Evolutionary conservation across 208 protist genomes (phyloP).

Genomic region (Trypanosoma conorhini): DNA sequence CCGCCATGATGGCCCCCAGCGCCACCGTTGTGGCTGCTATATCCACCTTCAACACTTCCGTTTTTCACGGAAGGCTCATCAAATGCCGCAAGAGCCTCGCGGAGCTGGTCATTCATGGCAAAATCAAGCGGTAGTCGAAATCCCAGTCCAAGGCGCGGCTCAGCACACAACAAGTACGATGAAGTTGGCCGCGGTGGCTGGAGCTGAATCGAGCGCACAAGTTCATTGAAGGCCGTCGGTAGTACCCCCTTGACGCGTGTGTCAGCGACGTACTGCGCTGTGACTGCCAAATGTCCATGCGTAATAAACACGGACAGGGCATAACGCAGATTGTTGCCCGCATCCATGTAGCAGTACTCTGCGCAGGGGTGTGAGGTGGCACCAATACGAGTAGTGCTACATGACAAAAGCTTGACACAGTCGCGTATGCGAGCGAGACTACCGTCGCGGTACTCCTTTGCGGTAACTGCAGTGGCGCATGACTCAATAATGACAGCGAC

Average conservation of each 20-base stretch:
- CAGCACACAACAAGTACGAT: slow-evolving; percentile 81
- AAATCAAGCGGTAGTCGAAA: slow-evolving; percentile 82
- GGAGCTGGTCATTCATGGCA: slow-evolving; percentile 43
- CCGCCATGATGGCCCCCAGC: background rate
- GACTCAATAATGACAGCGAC: slow-evolving; percentile 77
- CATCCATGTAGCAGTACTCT: slow-evolving; percentile 86
- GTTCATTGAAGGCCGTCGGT: slow-evolving; percentile 74
- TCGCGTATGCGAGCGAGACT: slow-evolving; percentile 63
- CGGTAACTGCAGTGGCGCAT: slow-evolving; percentile 33
- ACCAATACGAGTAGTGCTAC: slow-evolving; percentile 60
- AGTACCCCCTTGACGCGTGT: slow-evolving; percentile 62
- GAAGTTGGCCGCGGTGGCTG: slow-evolving; percentile 49
- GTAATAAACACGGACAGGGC: slow-evolving; percentile 78
- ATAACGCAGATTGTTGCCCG: slow-evolving; percentile 41
- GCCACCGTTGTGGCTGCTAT: slow-evolving; percentile 13
- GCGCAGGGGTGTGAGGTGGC: slow-evolving; percentile 50
- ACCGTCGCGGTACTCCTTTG: slow-evolving; percentile 61
- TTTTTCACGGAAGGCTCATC: slow-evolving; percentile 12
- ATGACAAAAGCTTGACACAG: slow-evolving; percentile 56
- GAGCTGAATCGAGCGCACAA: slow-evolving; percentile 68
- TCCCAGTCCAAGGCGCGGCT: slow-evolving; percentile 81
- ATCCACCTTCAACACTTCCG: background rate
- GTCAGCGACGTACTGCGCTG: slow-evolving; percentile 74
- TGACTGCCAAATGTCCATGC: slow-evolving; percentile 62
- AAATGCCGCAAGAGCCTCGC: slow-evolving; percentile 31